A percentile compares a stretch with the other conserved stretches of the same genome.
Evolutionary conservation across 345 rosid genomes (phyloP).

Genomic region (Aurinia saxatilis): DNA sequence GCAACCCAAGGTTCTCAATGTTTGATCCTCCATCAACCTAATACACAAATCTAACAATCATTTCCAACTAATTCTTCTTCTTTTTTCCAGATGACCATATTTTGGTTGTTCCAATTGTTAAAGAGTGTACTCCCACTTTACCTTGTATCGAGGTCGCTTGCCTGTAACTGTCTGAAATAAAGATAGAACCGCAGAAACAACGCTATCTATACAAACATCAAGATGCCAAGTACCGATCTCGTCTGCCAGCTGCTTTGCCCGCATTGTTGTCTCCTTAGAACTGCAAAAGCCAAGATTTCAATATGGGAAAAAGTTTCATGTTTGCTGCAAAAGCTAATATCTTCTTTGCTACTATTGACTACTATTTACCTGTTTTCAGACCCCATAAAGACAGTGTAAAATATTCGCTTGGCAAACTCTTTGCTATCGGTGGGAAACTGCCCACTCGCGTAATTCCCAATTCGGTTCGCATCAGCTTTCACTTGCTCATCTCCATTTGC

Average conservation of each 20-base stretch:
- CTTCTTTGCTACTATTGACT: not conserved
- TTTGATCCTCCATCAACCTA: constrained; percentile 91
- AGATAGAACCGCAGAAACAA: constrained; percentile 69
- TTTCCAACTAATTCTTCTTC: not conserved
- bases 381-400: constrained; percentile 92
- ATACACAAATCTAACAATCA: constrained; percentile 18
- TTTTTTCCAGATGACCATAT: not conserved
- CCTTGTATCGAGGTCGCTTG: constrained; percentile 78
- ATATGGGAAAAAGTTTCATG: too few relatives aligned
- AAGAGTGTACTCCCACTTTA: too few relatives aligned
- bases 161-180: constrained; percentile 84
- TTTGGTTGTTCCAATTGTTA: not conserved
- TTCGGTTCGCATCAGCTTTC: constrained; percentile 81
- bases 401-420: constrained; percentile 88
- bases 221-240: constrained; percentile 98
- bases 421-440: constrained; percentile 78
- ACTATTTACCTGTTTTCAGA: constrained; percentile 86
- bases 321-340: not conserved
- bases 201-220: constrained; percentile 70
- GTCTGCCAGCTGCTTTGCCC: constrained; percentile 76
- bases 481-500: constrained; percentile 87
- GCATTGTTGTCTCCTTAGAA: constrained; percentile 60
- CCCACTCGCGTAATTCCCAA: constrained; percentile 64
- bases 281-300: constrained; percentile 37
- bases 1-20: constrained; percentile 79